A percentile compares a stretch with the other conserved stretches of the same genome.
These are phyloP conservation scores for Diversispora eburnea DNA, from an alignment of 192 early-diverging fungal species.

Conservation along the genomic window DNA sequence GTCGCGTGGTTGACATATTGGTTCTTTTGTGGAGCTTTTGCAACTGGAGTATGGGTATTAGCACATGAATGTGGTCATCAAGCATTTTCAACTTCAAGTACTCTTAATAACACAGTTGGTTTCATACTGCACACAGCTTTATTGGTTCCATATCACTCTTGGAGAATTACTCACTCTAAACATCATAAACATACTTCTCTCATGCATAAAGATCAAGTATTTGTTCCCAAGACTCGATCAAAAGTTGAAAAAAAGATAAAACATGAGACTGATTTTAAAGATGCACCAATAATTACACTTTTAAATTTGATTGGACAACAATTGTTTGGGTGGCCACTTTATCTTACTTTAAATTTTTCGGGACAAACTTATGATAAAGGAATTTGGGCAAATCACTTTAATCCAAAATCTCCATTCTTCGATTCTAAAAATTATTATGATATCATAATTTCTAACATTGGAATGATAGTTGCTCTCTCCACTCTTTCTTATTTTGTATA, in stretches of 20 bases:
- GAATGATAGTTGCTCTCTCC: slow-evolving; percentile 54
- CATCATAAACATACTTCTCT: slow-evolving; percentile 92
- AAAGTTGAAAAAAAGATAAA: slow-evolving; percentile 50
- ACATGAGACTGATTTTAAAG: slow-evolving; percentile 53
- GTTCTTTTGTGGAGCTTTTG: slow-evolving; percentile 77
- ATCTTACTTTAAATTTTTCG: slow-evolving; percentile 74
- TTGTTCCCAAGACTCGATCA: slow-evolving; percentile 78
- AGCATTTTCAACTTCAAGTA: slow-evolving; percentile 78
- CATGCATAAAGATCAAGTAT: slow-evolving; percentile 92
- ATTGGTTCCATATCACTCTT: slow-evolving; percentile 91
- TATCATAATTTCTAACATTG: slow-evolving; percentile 74
- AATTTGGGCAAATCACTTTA: slow-evolving; percentile 79
- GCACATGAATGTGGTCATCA: slow-evolving; percentile 94
- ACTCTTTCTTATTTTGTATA: slow-evolving; percentile 51
- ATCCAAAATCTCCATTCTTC: slow-evolving; percentile 77
- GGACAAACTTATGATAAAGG: slow-evolving; percentile 67
- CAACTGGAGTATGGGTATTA: slow-evolving; percentile 87
- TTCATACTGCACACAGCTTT: slow-evolving; percentile 85
- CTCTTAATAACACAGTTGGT: slow-evolving; percentile 86
- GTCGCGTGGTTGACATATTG: slow-evolving; percentile 79
- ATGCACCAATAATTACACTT: slow-evolving; percentile 68
- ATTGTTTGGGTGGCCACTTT: slow-evolving; percentile 85
- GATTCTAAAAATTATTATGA: slow-evolving; percentile 65
- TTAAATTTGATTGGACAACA: slow-evolving; percentile 65
- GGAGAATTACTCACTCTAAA: slow-evolving; percentile 86